Evolutionary conservation across 257 asterid species (phyloP), one percentile per base, ranked within the genome.

Genomic region (Przewalskia tangutica): DNA sequence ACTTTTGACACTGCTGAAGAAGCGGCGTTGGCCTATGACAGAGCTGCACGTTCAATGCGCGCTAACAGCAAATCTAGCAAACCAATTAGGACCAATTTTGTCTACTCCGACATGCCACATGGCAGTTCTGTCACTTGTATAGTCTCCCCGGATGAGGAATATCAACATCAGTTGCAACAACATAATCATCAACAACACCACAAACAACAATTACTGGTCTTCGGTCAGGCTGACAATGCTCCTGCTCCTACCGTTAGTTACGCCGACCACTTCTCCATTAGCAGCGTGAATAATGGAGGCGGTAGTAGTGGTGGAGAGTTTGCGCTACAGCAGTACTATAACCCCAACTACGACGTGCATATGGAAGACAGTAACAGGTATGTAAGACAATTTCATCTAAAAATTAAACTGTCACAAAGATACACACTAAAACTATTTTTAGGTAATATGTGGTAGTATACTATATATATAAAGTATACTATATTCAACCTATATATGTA

Each of bases 1-100:
- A 94, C 98, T 0, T 94, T 94, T 81, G 97, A 94, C 88, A 94
- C 98, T 1, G 97, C 98, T 0, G 98, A 94, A 86, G 98, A 94
- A 83, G 98, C 98, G 0, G 98, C 98, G 0, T 66, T 94, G 86
- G 97, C 97, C 7, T 94, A 94, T 84, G 97, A 94, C 87, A 84
- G 97, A 81, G 93, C 98, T 0, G 97, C 98, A 0, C 89, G 97
- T 3, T 92, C 98, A 83, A 92, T 94, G 97, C 91, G 95, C 0
- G 94, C 91, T 20, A 81, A 75, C 2, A 75, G 7, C 62, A 75
- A 81, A 81, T 86, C 93, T 67, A 65, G 89, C 62, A 75, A 75
- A 50, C 80, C 80, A 36, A 94, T 91, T 7, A 90, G 97, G n/a
- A 94, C 98, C 34, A 94, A 94, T 85, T 94, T 94, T 68, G 95